These are phyloP conservation scores for Xenoacremonium recifei DNA, from an alignment of 2,329 filamentous ascomycete genomes.

Conservation along the genomic window DNA sequence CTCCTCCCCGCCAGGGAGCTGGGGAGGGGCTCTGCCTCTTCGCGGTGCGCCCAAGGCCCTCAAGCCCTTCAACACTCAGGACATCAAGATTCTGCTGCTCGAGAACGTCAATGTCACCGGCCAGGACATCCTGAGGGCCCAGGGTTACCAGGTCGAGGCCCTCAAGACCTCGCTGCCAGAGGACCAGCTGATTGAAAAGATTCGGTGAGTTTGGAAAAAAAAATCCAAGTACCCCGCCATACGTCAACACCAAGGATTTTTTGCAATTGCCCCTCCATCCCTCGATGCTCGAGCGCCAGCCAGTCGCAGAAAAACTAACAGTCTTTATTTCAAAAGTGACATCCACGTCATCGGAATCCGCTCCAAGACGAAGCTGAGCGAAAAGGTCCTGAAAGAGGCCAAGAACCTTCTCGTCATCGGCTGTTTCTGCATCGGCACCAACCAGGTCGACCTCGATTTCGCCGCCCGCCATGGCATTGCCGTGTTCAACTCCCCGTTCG, in stretches of 20 bases:
- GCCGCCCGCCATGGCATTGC: constrained; percentile 85
- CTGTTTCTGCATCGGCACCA: constrained; percentile 99
- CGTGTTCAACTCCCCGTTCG: constrained; percentile 98
- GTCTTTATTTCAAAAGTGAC: constrained; percentile 56
- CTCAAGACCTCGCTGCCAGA: constrained; percentile 88
- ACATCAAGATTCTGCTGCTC: constrained; percentile 92
- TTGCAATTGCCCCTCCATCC: constrained; percentile 13
- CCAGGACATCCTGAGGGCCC: constrained; percentile 72
- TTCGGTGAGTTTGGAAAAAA: constrained; percentile 68
- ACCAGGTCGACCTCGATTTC: constrained; percentile 85
- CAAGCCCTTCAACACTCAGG: constrained; percentile 92
- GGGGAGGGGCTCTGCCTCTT: constrained; percentile 42
- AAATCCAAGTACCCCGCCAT: constrained; percentile 20
- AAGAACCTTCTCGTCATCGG: constrained; percentile 95
- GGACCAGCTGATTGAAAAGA: constrained; percentile 94
- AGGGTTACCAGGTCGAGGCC: constrained; percentile 95
- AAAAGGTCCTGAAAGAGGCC: constrained; percentile 79
- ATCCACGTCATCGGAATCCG: constrained; percentile 97
- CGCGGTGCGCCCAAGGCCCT: constrained; percentile 64
- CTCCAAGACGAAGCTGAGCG: constrained; percentile 93
- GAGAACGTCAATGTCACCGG: constrained; percentile 96
- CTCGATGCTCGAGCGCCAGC: no score
- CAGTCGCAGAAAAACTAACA: constrained; percentile 12
- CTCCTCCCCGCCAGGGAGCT: constrained; percentile 68
- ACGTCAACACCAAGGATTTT: constrained; percentile 7